A percentile compares a stretch with the other conserved stretches of the same genome.
Conservation (phyloP, 306 rosid species). For the Begonia peltatifolia region DNA sequence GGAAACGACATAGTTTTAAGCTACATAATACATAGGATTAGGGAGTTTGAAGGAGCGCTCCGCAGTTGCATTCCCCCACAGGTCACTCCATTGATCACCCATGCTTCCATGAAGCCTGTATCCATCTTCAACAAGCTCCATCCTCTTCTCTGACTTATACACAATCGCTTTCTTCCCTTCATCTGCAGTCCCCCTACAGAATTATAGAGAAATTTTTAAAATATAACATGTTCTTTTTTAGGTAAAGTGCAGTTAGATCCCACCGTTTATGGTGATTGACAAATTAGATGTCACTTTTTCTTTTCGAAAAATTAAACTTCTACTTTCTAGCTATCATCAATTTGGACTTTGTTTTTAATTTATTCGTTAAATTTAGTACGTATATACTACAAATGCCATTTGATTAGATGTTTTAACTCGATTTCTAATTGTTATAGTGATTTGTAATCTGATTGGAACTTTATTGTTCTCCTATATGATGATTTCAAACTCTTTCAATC, state of each 20-base stretch:
- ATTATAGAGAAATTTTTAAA: too few relatives aligned
- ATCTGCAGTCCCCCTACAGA: constrained; percentile 46
- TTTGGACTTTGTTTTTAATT: too few relatives aligned
- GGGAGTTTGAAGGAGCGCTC: constrained; percentile 72
- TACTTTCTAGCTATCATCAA: not conserved
- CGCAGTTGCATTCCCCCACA: constrained; percentile 49
- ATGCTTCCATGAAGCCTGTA: constrained; percentile 53
- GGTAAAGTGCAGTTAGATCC: not conserved
- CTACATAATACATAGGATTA: constrained; percentile 64
- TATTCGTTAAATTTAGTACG: too few relatives aligned
- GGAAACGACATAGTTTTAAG: not conserved
- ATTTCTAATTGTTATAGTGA: too few relatives aligned
- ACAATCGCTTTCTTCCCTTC: constrained; percentile 38
- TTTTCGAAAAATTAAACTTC: not conserved
- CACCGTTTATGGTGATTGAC: too few relatives aligned
- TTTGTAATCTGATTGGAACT: too few relatives aligned
- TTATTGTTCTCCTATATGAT: too few relatives aligned
- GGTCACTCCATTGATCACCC: constrained; percentile 82
- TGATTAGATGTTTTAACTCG: too few relatives aligned
- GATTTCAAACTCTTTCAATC: too few relatives aligned
- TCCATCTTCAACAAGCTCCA: constrained; percentile 36
- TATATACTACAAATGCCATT: too few relatives aligned
- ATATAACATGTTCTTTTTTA: too few relatives aligned
- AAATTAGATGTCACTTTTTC: too few relatives aligned
- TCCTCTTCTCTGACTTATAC: constrained; percentile 72